phyloP scores from a whole-genome alignment of 306 rosid genomes.

The Benincasa hispida region DNA sequence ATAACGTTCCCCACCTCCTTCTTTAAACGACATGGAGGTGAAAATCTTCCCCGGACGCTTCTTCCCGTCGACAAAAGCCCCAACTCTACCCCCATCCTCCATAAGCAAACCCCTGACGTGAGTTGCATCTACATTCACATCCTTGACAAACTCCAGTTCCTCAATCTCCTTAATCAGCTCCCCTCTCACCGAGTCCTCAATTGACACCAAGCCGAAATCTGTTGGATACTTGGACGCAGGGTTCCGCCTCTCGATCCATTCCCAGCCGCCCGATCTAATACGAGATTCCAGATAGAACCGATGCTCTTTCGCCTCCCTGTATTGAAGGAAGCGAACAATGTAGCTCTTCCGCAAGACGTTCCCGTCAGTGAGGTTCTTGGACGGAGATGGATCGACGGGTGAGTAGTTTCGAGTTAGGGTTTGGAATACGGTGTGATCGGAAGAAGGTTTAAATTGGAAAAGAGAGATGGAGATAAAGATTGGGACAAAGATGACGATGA shows the following conservation, averaged over 20 bases:
- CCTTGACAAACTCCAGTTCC: conserved; percentile 49
- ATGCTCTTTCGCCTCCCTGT: conserved; percentile 44
- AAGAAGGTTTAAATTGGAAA: conserved; percentile 19
- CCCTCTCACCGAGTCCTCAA: conserved; percentile 32
- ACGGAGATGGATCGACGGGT: conserved; percentile 1
- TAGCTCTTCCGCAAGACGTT: conserved; percentile 29
- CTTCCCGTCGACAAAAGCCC: conserved; percentile 57
- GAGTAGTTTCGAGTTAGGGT: conserved; percentile 21
- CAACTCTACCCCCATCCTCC: conserved; percentile 19
- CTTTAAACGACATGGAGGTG: conserved; percentile 69
- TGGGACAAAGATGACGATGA: conserved; percentile 23
- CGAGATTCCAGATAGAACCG: conserved; percentile 41
- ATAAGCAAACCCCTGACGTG: conserved; percentile 48
- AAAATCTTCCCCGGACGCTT: conserved; percentile 93
- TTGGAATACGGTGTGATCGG: conserved; percentile 14
- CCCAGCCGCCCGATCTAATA: conserved; percentile 50
- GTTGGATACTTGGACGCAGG: conserved; percentile 70
- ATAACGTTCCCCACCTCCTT: conserved; percentile 24
- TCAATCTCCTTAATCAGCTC: conserved; percentile 31
- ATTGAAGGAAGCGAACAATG: conserved; percentile 59
- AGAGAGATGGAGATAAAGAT: conserved; percentile 17
- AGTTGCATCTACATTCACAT: conserved; percentile 60
- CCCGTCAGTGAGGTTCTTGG: conserved; percentile 6
- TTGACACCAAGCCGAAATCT: conserved; percentile 72
- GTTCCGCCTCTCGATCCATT: conserved; percentile 76